These are phyloP conservation scores for Ganoderma lingzhi DNA, from an alignment of 1,284 basidiomycete genomes.

Conservation along the genomic window DNA sequence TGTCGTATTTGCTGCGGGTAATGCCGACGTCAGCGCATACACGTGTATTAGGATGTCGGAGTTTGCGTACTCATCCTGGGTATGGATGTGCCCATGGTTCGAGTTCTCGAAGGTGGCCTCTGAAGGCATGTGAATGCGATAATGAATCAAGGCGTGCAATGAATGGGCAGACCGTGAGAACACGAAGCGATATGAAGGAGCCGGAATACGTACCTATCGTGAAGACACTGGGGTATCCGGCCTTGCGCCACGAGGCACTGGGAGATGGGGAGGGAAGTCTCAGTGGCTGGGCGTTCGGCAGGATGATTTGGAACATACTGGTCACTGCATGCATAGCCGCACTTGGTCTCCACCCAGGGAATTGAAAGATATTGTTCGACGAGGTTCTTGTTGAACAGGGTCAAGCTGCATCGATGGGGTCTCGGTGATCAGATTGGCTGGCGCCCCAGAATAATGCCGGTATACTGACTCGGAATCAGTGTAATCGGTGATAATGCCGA, in stretches of 20 bases:
- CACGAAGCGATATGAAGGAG: conserved; percentile 25
- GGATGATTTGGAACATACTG: conserved; percentile 58
- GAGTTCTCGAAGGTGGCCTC: conserved; percentile 79
- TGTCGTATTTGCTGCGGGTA: conserved; percentile 73
- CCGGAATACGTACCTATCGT: conserved; percentile 69
- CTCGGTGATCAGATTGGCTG: conserved; percentile 24
- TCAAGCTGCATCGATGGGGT: conserved; percentile 59
- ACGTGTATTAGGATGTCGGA: conserved; percentile 23
- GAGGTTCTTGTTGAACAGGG: conserved; percentile 80
- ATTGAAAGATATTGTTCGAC: conserved; percentile 84
- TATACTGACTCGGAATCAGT: conserved; percentile 67
- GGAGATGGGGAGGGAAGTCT: conserved; percentile 29
- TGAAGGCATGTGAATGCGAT: conserved; percentile 42
- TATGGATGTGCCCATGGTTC: conserved; percentile 84
- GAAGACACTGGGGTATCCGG: conserved; percentile 86
- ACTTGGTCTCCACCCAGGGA: conserved; percentile 82
- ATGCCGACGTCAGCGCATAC: conserved; percentile 30
- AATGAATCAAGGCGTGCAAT: conserved; percentile 19
- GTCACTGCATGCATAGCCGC: conserved; percentile 96
- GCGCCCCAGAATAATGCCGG: conserved; percentile 9
- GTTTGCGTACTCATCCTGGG: conserved; percentile 72
- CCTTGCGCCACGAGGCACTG: conserved; percentile 87
- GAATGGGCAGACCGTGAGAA: conserved; percentile 26
- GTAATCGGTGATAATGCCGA: conserved; percentile 93
- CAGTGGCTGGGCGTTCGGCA: conserved; percentile 32